Percentiles rank a stretch among this genome's conserved stretches.
These are phyloP conservation scores for Zygnema cylindricum DNA, from an alignment of 139 green algal species.

Conservation along the genomic window DNA sequence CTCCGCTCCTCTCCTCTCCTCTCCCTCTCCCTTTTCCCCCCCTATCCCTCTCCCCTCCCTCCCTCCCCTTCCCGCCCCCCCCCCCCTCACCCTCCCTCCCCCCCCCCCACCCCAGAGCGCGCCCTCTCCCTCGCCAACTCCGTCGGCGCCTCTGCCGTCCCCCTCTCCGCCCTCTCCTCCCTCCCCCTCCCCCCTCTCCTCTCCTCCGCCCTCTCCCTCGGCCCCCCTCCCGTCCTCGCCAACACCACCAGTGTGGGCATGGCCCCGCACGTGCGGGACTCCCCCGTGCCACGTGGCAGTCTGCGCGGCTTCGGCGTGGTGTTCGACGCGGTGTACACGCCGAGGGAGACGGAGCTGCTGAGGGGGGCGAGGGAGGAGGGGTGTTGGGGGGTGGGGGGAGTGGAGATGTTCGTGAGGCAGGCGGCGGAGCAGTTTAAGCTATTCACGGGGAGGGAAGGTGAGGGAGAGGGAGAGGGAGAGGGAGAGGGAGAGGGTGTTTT, in stretches of 20 bases:
- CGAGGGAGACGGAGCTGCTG: slow-evolving; percentile 81
- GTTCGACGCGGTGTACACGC: slow-evolving; percentile 98
- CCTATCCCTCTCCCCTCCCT: too few relatives aligned
- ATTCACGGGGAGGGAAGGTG: slow-evolving; percentile 79
- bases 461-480: too few relatives aligned
- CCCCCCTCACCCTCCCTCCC: too few relatives aligned
- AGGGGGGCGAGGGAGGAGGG: slow-evolving; percentile 61
- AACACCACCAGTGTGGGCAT: slow-evolving; percentile 97
- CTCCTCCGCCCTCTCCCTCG: too few relatives aligned
- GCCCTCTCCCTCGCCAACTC: slow-evolving; percentile 39
- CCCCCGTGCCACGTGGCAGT: slow-evolving; percentile 47
- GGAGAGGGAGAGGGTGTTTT: too few relatives aligned
- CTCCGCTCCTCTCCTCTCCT: too few relatives aligned
- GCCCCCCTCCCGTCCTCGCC: slow-evolving; percentile 74
- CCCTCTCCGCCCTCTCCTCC: too few relatives aligned
- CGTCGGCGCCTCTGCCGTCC: slow-evolving; percentile 42
- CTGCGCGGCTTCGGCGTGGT: slow-evolving; percentile 71
- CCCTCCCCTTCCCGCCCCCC: too few relatives aligned
- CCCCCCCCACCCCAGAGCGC: too few relatives aligned
- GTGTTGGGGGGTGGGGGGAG: slow-evolving; percentile 70
- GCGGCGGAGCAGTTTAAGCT: slow-evolving; percentile 90
- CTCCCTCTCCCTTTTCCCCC: too few relatives aligned
- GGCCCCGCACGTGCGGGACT: slow-evolving; percentile 73
- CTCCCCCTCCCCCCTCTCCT: too few relatives aligned
- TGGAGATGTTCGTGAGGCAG: slow-evolving; percentile 99